Evolutionary conservation across 768 basidiomycete genomes (phyloP).

Genomic region (Suillus placidus): DNA sequence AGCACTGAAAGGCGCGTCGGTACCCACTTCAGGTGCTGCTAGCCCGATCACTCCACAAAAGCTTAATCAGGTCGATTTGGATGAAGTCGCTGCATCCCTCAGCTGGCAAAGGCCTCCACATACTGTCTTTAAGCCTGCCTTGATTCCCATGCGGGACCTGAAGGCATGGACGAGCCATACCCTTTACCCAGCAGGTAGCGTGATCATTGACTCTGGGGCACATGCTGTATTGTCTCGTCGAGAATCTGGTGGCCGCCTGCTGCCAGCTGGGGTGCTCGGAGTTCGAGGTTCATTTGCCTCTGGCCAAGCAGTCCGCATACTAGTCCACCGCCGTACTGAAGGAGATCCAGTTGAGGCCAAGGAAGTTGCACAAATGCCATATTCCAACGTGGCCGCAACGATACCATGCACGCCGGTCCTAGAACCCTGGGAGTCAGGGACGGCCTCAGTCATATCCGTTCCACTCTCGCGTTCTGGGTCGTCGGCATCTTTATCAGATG

Average conservation of each 20-base stretch:
- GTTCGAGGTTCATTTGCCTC: slow-evolving; percentile 90
- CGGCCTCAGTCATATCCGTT: slow-evolving; percentile 49
- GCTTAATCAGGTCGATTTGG: slow-evolving; percentile 27
- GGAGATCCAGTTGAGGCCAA: slow-evolving; percentile 23
- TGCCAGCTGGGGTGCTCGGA: slow-evolving; percentile 89
- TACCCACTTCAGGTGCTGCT: slow-evolving; percentile 35
- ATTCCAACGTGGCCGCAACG: slow-evolving; percentile 42
- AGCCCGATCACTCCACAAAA: slow-evolving; percentile 27
- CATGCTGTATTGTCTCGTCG: slow-evolving; percentile 81
- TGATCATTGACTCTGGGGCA: slow-evolving; percentile 89
- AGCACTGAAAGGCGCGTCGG: slow-evolving; percentile 40
- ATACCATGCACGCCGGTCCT: slow-evolving; percentile 48
- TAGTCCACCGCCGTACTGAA: slow-evolving; percentile 50
- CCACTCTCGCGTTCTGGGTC: slow-evolving; percentile 45
- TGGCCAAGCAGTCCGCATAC: slow-evolving; percentile 90
- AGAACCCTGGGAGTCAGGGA: slow-evolving; percentile 43
- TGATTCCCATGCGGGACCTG: slow-evolving; percentile 75
- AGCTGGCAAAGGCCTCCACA: slow-evolving; percentile 66
- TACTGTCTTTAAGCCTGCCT: slow-evolving; percentile 82
- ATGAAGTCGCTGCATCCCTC: slow-evolving; percentile 24
- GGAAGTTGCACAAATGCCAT: slow-evolving; percentile 35
- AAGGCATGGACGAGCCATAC: slow-evolving; percentile 99
- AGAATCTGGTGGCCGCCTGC: slow-evolving; percentile 86
- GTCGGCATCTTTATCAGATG: slow-evolving; percentile 34
- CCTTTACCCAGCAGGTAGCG: slow-evolving; percentile 81